These are phyloP conservation scores for Cercophora scortea DNA, from an alignment of 495 filamentous ascomycete species.

Conservation along the genomic window DNA sequence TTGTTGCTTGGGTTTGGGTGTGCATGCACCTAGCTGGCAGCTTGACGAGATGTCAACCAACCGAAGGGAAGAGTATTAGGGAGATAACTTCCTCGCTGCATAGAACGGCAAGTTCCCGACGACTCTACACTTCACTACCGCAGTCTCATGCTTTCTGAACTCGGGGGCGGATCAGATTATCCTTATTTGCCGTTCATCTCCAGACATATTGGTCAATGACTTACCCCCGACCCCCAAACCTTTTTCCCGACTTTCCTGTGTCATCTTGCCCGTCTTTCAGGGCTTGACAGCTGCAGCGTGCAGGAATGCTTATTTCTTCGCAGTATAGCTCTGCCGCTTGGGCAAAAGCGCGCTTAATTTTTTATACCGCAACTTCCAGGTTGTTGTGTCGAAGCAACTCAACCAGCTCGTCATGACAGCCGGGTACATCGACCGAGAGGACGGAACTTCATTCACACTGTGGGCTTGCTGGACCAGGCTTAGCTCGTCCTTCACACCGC, in stretches of 20 bases:
- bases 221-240: not conserved
- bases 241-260: constrained; percentile 10
- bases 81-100: too few relatives aligned
- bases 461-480: constrained; percentile 7
- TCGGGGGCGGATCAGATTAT: constrained; percentile 3
- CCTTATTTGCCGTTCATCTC: constrained; percentile 10
- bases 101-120: not conserved
- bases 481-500: constrained; percentile 22
- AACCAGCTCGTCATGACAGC: not conserved
- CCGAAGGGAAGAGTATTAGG: too few relatives aligned
- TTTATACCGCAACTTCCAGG: not conserved
- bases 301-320: constrained; percentile 8
- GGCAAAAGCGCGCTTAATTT: not conserved
- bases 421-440: constrained; percentile 18
- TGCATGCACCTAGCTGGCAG: too few relatives aligned
- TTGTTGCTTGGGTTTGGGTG: too few relatives aligned
- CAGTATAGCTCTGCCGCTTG: not conserved
- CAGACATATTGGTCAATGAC: constrained; percentile 3
- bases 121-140: too few relatives aligned
- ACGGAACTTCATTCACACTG: constrained; percentile 13
- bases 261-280: not conserved
- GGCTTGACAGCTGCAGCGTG: constrained; percentile 1
- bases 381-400: not conserved
- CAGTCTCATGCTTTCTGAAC: not conserved
- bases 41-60: too few relatives aligned